Base-by-base conservation (phyloP, 169 alveolate species). In the Cryptosporidium xiaoi region DNA sequence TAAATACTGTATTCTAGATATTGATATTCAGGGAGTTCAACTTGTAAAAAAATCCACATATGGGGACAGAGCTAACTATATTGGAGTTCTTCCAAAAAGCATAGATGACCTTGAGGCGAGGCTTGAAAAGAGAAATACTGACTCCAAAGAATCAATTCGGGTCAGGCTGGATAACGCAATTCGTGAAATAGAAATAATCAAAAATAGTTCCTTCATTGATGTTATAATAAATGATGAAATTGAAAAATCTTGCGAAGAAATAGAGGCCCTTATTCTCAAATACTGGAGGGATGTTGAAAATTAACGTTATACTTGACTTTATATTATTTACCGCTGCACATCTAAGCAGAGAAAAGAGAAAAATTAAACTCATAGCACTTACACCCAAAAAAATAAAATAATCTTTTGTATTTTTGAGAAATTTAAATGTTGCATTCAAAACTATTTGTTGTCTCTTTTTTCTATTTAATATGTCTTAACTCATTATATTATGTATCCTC, bases 1-100 rank as follows among this genome's bases (percentile, higher is more conserved):
- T 51, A 87, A 91, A 66, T 83, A 91, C 51, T 91, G 93, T 18
- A 48, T 92, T 50, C 65, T 94, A 6, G 95, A 92, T 51, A 93
- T 94, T 10, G 95, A 93, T 82, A 66, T 93, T 2, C 84, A 90
- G 18, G 95, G 96, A 13, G 94, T 94, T 24, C 55, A 64, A 40
- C 91, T 84, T 51, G 66, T 94, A 48, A 71, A 84, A 55, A 65
- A 84, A 10, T 65, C 83, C 2, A 48, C 91, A 4, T 51, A 40
- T 55, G 82, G 83, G 10, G 60, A 67, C 24, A 82, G 65, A 20
- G 90, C 82, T 29, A 71, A 90, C 51, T 85, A 65, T 50, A 85
- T 92, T 46, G 85, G 91, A 50, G 71, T 92, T 31, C 84, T 66
- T 83, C 95, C 95, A 13, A 84, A 83, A 36, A 64, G 84, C 10